Base-by-base conservation (phyloP, 495 filamentous ascomycete species). In the Pseudevernia furfuracea region DNA sequence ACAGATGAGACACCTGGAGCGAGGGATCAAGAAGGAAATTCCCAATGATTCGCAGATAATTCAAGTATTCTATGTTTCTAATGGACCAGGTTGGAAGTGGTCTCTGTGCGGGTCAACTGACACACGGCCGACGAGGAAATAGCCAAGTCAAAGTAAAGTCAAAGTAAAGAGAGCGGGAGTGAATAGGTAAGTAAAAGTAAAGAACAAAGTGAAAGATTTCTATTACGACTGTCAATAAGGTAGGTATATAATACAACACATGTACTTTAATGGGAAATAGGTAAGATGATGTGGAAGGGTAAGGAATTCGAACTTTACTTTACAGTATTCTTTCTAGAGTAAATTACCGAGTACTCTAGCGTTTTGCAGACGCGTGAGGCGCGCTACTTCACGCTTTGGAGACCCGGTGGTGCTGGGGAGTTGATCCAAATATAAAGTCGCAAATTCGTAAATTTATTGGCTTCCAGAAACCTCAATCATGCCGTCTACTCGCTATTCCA, bases 401-500 rank as follows among this genome's bases (percentile, higher is more conserved):
- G 41, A 44, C 10, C 21, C 21, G 41, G 19, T 1, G 19, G 10
- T 41, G 11, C 19, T 25, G 10, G 46, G 46, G 23, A 25, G 1
- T 15, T n/a, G 21, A 48, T 28, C 52, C 17, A 34, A n/a, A 34
- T 0, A 15, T 17, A 17, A 55, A 19, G 1, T 21, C 17, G 21
- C 10, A 53, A 3, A 30, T 1, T 19, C 17, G 32, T 32, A 53
- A 4, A 30, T 1, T 19, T 5, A 53, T 55, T 55, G 17, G 17
- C 30, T 34, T 55, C 14, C 6, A 34, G 9, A 55, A 32, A 9
- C 15, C 4, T 36, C n/a, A 30, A 65, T 19, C 23, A 60, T 55
- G 62, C 58, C 62, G 38, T 59, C 62, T 28, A 68, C 69, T 61
- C 77, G 78, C 19, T 80, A 80, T 9, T 73, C 81, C 23, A 85